Evolutionary conservation across 2,329 filamentous ascomycete genomes (phyloP).

Genomic region (Fusarium tuaranense): DNA sequence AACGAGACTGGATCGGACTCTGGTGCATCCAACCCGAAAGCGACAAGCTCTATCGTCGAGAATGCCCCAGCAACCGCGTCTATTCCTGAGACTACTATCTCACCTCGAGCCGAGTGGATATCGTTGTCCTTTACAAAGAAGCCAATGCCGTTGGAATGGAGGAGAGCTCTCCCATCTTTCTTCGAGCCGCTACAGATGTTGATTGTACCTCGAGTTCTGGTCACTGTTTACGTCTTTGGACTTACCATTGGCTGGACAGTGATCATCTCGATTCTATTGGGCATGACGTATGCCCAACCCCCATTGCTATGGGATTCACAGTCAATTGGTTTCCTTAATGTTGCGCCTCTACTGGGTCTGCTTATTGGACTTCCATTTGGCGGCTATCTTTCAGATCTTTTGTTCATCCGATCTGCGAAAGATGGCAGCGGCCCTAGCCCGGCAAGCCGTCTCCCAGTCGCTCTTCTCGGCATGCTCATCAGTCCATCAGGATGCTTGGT

Average conservation of each 20-base stretch:
- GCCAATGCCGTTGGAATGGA: not conserved
- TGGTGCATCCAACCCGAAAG: not conserved
- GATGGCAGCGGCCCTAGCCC: not conserved
- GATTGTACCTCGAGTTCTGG: slow-evolving; percentile 1
- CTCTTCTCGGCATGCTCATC: not conserved
- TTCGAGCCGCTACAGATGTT: not conserved
- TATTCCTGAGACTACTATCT: not conserved
- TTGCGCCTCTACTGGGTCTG: not conserved
- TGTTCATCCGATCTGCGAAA: not conserved
- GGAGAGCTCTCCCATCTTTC: not conserved
- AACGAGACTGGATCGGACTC: not conserved
- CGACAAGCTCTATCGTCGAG: not conserved
- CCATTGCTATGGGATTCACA: not conserved
- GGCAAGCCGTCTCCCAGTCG: not conserved
- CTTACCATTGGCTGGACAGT: slow-evolving; percentile 14
- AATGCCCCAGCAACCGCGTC: not conserved
- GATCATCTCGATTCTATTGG: slow-evolving; percentile 2
- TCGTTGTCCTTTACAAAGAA: not conserved
- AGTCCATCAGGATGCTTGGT: slow-evolving; percentile 8
- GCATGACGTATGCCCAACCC: slow-evolving; percentile 2
- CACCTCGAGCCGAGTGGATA: not conserved
- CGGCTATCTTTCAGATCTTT: slow-evolving; percentile 1
- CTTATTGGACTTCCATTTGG: slow-evolving; percentile 5
- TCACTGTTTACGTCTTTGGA: slow-evolving; percentile 5
- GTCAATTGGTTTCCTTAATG: not conserved